Base-by-base conservation (phyloP, 176 grass and related monocot species). In the Tuctoria greenei region DNA sequence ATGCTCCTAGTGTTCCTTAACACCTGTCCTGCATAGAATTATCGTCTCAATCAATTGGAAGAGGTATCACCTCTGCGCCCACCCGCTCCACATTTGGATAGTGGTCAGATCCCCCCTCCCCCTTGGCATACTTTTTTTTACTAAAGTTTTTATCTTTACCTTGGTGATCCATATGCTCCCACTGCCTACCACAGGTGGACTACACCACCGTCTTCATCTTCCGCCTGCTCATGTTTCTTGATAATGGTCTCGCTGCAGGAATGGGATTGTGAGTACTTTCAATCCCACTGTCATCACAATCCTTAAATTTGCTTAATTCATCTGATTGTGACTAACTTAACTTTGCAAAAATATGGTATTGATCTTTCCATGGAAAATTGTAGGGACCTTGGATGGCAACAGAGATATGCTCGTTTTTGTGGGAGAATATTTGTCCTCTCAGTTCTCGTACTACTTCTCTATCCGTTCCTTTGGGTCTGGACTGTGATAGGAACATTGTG, bases 1-100 rank as follows among this genome's bases (percentile, higher is more conserved):
- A 18, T 50, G 15, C 16, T 54, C 7, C 17, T 21, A 47, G 5
- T 18, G 24, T 73, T 79, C 46, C 65, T 68, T 67, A 50, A 66
- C 66, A 16, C 24, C 67, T 66, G 50, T 82, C 18, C 71, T 24
- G 58, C 14, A 37, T 72, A 93, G 96, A 79, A 88, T 99, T 45
- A 99, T 99, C 16, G 87, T 99, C 6, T 99, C 96, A 62, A 92
- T 99, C 85, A 99, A 99, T 56, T 99, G 96, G 96, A 92, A 84
- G 81, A 86, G 85, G 61, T 99, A 90, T 82, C 96, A 79, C 64
- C 77, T 92, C 5, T 99, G 96, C 64, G 85, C 76, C 23, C 92
- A 99, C 69, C 96, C 96, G 26, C 77, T 99, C 65, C 96, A 99
- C 84, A 89, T 99, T 85, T 99, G 96, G 96, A 95, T 95, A 82